Evolutionary conservation across 1,139 yeast genomes (phyloP), one percentile per base, ranked within the genome.

Genomic region (Kurtzmaniella quercitrusa): DNA sequence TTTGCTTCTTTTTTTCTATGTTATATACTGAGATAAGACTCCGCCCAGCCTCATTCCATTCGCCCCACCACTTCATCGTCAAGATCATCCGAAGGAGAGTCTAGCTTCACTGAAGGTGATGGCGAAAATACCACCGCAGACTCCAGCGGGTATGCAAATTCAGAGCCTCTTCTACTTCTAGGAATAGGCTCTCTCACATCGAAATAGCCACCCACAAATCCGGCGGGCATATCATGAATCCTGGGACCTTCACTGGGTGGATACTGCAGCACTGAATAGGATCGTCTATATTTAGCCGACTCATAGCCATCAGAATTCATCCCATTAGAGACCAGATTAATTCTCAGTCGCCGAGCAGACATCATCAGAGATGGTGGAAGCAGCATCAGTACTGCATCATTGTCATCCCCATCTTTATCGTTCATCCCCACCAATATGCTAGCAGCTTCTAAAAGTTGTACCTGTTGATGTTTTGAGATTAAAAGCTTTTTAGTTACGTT

Each of bases 391-490:
- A 36, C 17, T 9, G 39, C 31, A 2, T 14, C 15, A 14, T 19
- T 12, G 19, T 3, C 7, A 18, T 31, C 40, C 18, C 44, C 34
- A 6, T 31, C 40, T 17, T 52, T 56, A 41, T 84, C 94, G 56
- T 82, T 85, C 88, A 88, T 83, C 8, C 89, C 84, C 33, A 89
- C 91, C 46, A 88, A 69, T 40, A 88, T 87, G 46, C 91, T 82
- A 2, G 96, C 96, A 10, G 95, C 96, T 59, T 88, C 95, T 40
- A 88, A 70, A 34, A 88, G 69, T 62, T 88, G 96, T 5, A 88
- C 96, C 60, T 88, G 95, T 61, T 88, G 96, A 61, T 88, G 96
- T 61, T 88, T 88, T n/a, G 91, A 82, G 40, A 88, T 86, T 38
- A 85, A 67, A 42, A 88, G 69, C 58, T 85, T 85, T 51, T 86